phyloP scores from a whole-genome alignment of 495 filamentous ascomycete genomes.

The Cercophora scortea region DNA sequence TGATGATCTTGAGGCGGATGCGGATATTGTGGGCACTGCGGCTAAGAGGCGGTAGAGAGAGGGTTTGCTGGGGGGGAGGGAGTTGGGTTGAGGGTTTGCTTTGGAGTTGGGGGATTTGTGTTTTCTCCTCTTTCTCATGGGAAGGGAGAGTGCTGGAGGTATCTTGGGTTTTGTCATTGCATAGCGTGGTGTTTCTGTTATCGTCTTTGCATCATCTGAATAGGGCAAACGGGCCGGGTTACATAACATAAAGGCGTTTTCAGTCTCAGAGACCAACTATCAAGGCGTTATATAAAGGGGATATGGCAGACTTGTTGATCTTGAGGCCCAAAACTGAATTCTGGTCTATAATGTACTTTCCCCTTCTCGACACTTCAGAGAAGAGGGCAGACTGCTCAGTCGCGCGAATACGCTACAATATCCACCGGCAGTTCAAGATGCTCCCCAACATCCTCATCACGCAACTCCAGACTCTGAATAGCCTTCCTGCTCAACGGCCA shows the following conservation, averaged over 20 bases:
- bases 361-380: background rate
- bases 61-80: background rate
- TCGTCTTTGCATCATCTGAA: background rate
- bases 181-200: background rate
- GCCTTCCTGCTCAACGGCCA: constrained; percentile 14
- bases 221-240: background rate
- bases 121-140: too few species aligned
- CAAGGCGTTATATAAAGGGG: too few species aligned
- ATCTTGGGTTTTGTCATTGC: background rate
- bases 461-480: constrained; percentile 10
- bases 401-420: constrained; percentile 1
- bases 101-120: background rate
- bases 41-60: constrained; percentile 11
- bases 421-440: background rate
- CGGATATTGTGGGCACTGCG: constrained; percentile 13
- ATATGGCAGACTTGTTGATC: too few species aligned
- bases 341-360: background rate
- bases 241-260: background rate
- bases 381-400: background rate
- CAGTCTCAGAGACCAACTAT: background rate
- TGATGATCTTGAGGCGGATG: constrained; percentile 25
- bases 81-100: background rate
- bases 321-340: background rate
- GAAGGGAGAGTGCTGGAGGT: background rate
- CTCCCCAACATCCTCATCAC: constrained; percentile 7